A percentile compares a stretch with the other conserved stretches of the same genome.
Conservation (phyloP, 805 yeast genomes). For the Saccharomycopsis schoenii region DNA sequence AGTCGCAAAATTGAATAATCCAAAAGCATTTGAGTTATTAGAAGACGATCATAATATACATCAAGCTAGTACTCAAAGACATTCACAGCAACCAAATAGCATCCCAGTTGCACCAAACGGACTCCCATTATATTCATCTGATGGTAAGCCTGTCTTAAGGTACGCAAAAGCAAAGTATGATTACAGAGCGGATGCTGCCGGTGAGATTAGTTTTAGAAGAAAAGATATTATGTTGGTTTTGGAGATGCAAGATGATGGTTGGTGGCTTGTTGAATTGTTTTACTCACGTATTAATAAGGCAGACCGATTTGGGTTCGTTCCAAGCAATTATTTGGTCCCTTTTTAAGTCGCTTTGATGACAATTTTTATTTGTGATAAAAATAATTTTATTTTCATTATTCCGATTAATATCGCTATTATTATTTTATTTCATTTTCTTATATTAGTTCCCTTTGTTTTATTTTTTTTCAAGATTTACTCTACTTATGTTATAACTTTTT, state of each 20-base stretch:
- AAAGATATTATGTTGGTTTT: slow-evolving; percentile 46
- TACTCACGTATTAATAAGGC: slow-evolving; percentile 22
- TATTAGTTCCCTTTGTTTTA: too few relatives aligned
- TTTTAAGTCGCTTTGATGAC: slow-evolving; percentile 3
- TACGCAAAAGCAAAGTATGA: slow-evolving; percentile 48
- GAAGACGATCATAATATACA: slow-evolving; percentile 1
- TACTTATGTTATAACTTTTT: too few relatives aligned
- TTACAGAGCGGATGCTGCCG: slow-evolving; percentile 50
- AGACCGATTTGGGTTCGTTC: slow-evolving; percentile 43
- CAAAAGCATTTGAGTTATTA: not conserved
- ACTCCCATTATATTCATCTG: slow-evolving; percentile 39
- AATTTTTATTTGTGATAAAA: too few relatives aligned
- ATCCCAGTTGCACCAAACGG: slow-evolving; percentile 23
- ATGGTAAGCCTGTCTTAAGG: slow-evolving; percentile 43
- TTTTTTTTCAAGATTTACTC: too few relatives aligned
- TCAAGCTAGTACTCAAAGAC: not conserved
- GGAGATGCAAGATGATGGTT: slow-evolving; percentile 56
- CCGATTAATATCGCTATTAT: too few relatives aligned
- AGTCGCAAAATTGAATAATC: slow-evolving; percentile 14
- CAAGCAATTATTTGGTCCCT: slow-evolving; percentile 42
- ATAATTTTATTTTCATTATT: too few relatives aligned
- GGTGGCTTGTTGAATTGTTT: slow-evolving; percentile 63
- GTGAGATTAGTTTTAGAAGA: slow-evolving; percentile 49
- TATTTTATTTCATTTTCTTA: too few relatives aligned
- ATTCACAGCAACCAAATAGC: not conserved